These are phyloP conservation scores for Hanseniaspora nectarophila DNA, from an alignment of 805 yeast genomes.

Conservation along the genomic window DNA sequence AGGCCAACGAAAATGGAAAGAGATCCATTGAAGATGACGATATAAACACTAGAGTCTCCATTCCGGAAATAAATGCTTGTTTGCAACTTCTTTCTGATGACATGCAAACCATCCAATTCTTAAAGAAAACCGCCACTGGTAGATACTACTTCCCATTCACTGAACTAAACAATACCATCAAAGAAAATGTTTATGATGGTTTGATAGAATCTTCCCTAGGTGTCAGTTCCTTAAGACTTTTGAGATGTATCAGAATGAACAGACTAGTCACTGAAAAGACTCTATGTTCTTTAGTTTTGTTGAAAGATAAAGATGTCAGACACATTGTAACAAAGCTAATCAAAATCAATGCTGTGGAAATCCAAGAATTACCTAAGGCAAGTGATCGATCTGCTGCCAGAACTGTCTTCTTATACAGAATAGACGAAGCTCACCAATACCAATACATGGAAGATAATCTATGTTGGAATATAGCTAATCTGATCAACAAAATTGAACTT, in stretches of 20 bases:
- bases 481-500: slow-evolving; percentile 43
- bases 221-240: slow-evolving; percentile 52
- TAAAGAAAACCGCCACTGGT: slow-evolving; percentile 46
- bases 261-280: slow-evolving; percentile 75
- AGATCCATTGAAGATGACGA: slow-evolving; percentile 24
- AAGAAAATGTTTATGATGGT: slow-evolving; percentile 43
- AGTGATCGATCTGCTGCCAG: slow-evolving; percentile 84
- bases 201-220: slow-evolving; percentile 53
- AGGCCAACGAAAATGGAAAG: slow-evolving; percentile 22
- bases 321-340: slow-evolving; percentile 56
- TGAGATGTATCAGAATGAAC: slow-evolving; percentile 62
- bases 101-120: slow-evolving; percentile 44
- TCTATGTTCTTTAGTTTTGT: slow-evolving; percentile 58
- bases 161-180: slow-evolving; percentile 36
- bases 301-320: slow-evolving; percentile 68
- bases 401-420: slow-evolving; percentile 72
- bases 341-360: slow-evolving; percentile 60
- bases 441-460: slow-evolving; percentile 37
- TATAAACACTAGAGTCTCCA: slow-evolving; percentile 17
- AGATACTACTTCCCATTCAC: slow-evolving; percentile 53
- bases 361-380: slow-evolving; percentile 89
- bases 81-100: slow-evolving; percentile 46
- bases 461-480: slow-evolving; percentile 35
- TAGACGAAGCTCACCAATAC: slow-evolving; percentile 43
- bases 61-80: slow-evolving; percentile 45